Evolutionary conservation across 2,329 filamentous ascomycete genomes (phyloP).

Genomic region (Fusarium armeniacum): DNA sequence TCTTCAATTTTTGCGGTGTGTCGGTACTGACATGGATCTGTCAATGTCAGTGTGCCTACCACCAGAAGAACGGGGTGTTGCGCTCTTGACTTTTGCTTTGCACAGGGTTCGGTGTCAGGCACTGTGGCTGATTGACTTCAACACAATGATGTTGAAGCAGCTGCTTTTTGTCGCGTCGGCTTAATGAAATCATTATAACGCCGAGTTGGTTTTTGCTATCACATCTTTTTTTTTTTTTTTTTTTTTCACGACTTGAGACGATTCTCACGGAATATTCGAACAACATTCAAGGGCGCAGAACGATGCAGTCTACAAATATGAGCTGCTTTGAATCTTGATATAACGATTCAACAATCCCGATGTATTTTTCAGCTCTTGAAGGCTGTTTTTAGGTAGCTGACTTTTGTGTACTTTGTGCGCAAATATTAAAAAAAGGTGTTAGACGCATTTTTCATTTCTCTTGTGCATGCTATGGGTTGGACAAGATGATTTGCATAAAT

Average conservation of each 20-base stretch:
- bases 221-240: conserved; percentile 43
- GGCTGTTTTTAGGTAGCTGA: conserved; percentile 29
- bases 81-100: conserved; percentile 41
- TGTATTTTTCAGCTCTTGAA: conserved; percentile 18
- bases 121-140: conserved; percentile 29
- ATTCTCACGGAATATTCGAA: conserved; percentile 42
- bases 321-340: conserved; percentile 29
- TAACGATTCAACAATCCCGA: conserved; percentile 19
- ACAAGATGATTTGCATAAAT: conserved; percentile 12
- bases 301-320: conserved; percentile 14
- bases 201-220: conserved; percentile 30
- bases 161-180: conserved; percentile 42
- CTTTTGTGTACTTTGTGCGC: conserved; percentile 34
- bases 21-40: not conserved
- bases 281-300: conserved; percentile 27
- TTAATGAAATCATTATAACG: conserved; percentile 48
- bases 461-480: conserved; percentile 12
- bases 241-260: conserved; percentile 47
- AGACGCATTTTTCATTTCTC: conserved; percentile 17
- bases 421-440: conserved; percentile 38
- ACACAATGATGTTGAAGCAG: conserved; percentile 36
- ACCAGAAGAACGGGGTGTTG: conserved; percentile 17
- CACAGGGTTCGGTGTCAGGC: conserved; percentile 45
- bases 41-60: not conserved
- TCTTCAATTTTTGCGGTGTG: conserved; percentile 9